phyloP scores from a whole-genome alignment of 805 yeast genomes.

The Saccharomycodes ludwigii region DNA sequence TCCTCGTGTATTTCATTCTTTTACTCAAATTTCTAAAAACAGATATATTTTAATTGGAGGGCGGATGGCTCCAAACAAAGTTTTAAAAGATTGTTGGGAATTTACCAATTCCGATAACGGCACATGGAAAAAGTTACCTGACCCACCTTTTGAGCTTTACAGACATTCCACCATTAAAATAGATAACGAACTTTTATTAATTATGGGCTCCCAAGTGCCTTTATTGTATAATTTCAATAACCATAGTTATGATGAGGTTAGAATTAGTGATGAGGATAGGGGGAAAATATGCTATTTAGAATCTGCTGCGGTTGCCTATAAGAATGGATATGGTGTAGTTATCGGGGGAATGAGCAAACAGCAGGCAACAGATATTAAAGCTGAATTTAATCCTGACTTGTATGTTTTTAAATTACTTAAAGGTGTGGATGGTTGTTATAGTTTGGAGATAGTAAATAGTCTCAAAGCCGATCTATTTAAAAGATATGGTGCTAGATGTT shows the following conservation, averaged over 20 bases:
- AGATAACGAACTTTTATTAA: slow-evolving; percentile 22
- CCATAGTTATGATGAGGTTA: slow-evolving; percentile 10
- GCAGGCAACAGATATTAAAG: slow-evolving; percentile 16
- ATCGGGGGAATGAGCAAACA: slow-evolving; percentile 33
- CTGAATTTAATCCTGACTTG: slow-evolving; percentile 14
- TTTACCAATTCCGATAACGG: slow-evolving; percentile 2
- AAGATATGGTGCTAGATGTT: slow-evolving; percentile 38
- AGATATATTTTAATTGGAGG: slow-evolving; percentile 48
- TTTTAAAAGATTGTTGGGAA: slow-evolving; percentile 33
- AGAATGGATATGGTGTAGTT: slow-evolving; percentile 27
- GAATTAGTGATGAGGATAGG: too few species aligned
- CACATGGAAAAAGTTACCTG: slow-evolving; percentile 36
- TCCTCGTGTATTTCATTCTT: slow-evolving; percentile 49
- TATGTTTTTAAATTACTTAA: slow-evolving; percentile 26
- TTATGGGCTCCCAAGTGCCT: slow-evolving; percentile 39
- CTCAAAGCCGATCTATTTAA: slow-evolving; percentile 23
- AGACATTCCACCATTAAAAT: slow-evolving; percentile 35
- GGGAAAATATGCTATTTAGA: too few species aligned
- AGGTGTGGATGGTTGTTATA: slow-evolving; percentile 8
- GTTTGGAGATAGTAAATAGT: slow-evolving; percentile 12
- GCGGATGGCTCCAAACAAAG: slow-evolving; percentile 43
- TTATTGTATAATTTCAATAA: slow-evolving; percentile 9
- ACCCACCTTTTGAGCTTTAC: slow-evolving; percentile 34
- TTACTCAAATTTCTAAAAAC: slow-evolving; percentile 24
- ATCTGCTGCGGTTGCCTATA: slow-evolving; percentile 28